Percentiles rank a stretch among this genome's conserved stretches.
phyloP scores from a whole-genome alignment of 1,284 basidiomycete species.

The Neonothopanus nambi region DNA sequence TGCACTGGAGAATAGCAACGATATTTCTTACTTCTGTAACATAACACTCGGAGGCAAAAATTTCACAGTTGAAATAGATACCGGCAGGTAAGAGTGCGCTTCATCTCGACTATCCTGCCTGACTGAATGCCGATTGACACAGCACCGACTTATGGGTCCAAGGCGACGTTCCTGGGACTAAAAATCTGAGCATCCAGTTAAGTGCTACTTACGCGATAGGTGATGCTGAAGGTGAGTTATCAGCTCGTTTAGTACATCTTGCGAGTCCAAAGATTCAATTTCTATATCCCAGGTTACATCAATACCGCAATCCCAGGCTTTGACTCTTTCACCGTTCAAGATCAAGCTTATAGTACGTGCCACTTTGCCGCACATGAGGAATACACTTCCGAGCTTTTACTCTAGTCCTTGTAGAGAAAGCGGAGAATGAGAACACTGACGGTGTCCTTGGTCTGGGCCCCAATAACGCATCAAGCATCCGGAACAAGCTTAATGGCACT shows the following conservation, averaged over 20 bases:
- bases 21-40: neutral
- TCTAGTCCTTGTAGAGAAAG: neutral
- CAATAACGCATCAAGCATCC: neutral
- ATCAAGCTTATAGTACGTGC: slow-evolving; percentile 2
- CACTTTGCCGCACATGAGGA: neutral
- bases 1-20: neutral
- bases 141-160: slow-evolving; percentile 3
- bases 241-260: neutral
- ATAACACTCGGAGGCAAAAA: neutral
- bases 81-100: slow-evolving; percentile 8
- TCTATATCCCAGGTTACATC: neutral
- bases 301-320: neutral
- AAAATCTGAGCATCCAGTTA: neutral
- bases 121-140: too few species aligned
- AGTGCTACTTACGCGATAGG: neutral
- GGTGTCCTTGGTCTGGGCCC: neutral
- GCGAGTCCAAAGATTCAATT: neutral
- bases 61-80: slow-evolving; percentile 1
- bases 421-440: neutral
- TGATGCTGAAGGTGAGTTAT: neutral
- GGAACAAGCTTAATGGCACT: neutral
- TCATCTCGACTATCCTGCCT: too few species aligned
- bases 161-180: neutral
- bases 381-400: neutral
- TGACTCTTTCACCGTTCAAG: neutral